A percentile compares a stretch with the other conserved stretches of the same genome.
phyloP scores from a whole-genome alignment of 2,329 filamentous ascomycete genomes.

The Cordyceps fumosorosea region DNA sequence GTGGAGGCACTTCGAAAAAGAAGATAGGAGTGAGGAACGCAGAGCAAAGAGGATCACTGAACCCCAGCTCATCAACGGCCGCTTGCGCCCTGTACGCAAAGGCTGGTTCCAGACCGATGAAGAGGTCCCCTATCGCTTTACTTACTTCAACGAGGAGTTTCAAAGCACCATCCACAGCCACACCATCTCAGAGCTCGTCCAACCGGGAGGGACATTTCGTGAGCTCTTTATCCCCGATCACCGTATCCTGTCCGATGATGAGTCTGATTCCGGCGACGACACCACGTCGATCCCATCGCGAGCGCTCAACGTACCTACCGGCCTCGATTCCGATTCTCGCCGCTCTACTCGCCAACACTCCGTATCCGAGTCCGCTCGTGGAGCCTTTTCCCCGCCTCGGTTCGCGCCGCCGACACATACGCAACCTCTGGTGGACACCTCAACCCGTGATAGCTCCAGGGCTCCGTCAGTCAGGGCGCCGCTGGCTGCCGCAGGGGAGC shows the following conservation, averaged over 20 bases:
- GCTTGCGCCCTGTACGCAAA: slow-evolving; percentile 71
- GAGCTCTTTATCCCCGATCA: slow-evolving; percentile 90
- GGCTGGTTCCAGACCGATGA: slow-evolving; percentile 85
- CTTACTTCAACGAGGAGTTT: slow-evolving; percentile 97
- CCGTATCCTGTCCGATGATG: slow-evolving; percentile 65
- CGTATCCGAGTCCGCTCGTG: slow-evolving; percentile 25
- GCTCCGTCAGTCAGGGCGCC: slow-evolving; percentile 41
- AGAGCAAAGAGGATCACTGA: slow-evolving; percentile 90
- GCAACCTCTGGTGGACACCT: slow-evolving; percentile 20
- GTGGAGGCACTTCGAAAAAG: slow-evolving; percentile 87
- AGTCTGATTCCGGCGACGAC: slow-evolving; percentile 54
- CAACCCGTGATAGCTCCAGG: slow-evolving; percentile 24
- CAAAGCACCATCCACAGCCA: slow-evolving; percentile 94
- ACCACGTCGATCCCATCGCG: slow-evolving; percentile 21
- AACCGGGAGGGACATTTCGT: slow-evolving; percentile 74
- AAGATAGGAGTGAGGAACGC: slow-evolving; percentile 69
- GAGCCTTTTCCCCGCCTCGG: slow-evolving; percentile 23
- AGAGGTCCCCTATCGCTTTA: slow-evolving; percentile 88
- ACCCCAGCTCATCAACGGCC: slow-evolving; percentile 83
- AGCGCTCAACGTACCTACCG: slow-evolving; percentile 19
- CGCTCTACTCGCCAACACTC: slow-evolving; percentile 43
- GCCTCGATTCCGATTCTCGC: slow-evolving; percentile 32
- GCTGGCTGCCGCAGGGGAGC: slow-evolving; percentile 25
- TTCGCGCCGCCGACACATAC: neutral
- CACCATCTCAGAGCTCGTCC: slow-evolving; percentile 86